These are phyloP conservation scores for Fragilaria radians DNA, from an alignment of 108 stramenopile genomes.

Conservation along the genomic window DNA sequence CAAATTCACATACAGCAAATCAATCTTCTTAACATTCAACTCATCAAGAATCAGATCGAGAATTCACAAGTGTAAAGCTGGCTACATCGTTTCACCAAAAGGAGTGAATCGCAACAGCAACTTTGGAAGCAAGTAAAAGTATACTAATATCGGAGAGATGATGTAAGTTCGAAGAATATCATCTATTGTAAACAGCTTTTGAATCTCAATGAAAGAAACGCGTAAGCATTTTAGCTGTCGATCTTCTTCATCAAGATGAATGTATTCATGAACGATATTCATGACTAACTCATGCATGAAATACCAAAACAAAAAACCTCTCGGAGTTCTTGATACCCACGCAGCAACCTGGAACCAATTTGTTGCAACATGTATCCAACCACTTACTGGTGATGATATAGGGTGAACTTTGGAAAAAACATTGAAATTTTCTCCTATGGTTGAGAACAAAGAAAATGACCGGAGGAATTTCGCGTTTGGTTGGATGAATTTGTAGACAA, in stretches of 20 bases:
- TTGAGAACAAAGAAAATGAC: conserved; percentile 4
- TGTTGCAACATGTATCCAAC: conserved; percentile 1
- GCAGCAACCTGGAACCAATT: conserved; percentile 5
- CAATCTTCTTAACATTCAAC: too few relatives aligned
- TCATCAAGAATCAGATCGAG: too few relatives aligned
- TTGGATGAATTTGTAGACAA: background rate
- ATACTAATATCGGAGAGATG: conserved; percentile 9
- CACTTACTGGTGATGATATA: background rate
- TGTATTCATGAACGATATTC: conserved; percentile 3
- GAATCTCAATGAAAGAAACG: background rate
- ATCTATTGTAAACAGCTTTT: conserved; percentile 3
- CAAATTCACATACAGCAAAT: too few relatives aligned
- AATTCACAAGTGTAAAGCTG: too few relatives aligned
- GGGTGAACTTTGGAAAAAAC: conserved; percentile 4
- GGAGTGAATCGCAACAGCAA: background rate
- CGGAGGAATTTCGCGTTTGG: conserved; percentile 1
- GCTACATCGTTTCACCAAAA: background rate
- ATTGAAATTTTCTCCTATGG: conserved; percentile 2
- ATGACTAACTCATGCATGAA: conserved; percentile 3
- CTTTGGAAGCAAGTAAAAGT: conserved; percentile 8
- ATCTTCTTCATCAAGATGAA: conserved; percentile 3
- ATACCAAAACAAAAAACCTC: conserved; percentile 2
- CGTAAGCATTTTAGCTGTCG: conserved; percentile 2
- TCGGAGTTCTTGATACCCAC: background rate
- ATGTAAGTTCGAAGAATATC: conserved; percentile 9